phyloP scores from a whole-genome alignment of 352 stramenopile species.

The Phytophthora gonapodyides region DNA sequence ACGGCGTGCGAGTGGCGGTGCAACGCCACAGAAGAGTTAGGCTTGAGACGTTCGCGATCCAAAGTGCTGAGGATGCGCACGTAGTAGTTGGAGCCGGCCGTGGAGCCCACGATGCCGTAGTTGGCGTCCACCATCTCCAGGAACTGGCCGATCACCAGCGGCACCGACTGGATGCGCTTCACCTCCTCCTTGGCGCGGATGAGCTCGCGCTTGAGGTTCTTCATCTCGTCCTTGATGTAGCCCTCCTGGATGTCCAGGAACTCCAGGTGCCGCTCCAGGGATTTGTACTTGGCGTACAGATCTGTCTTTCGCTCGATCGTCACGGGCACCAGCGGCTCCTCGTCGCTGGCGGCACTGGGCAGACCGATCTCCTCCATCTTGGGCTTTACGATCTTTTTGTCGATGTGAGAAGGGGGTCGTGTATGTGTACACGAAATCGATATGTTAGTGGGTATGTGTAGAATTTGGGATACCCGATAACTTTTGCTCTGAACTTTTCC shows the following conservation, averaged over 20 bases:
- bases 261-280: constrained; percentile 78
- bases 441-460: no score
- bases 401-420: no score
- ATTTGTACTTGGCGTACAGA: constrained; percentile 83
- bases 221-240: constrained; percentile 99
- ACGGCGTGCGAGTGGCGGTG: constrained; percentile 99
- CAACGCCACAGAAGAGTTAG: constrained; percentile 98
- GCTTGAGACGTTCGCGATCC: constrained; percentile 98
- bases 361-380: constrained; percentile 73
- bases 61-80: constrained; percentile 99
- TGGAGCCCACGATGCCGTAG: constrained; percentile 98
- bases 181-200: constrained; percentile 99
- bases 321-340: constrained; percentile 60
- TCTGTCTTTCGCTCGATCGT: constrained; percentile 69
- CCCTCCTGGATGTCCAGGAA: constrained; percentile 93
- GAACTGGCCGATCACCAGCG: constrained; percentile 99
- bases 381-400: constrained; percentile 13
- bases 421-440: no score
- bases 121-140: constrained; percentile 99
- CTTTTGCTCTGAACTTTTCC: no score
- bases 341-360: constrained; percentile 37
- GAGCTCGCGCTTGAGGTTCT: constrained; percentile 99
- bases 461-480: no score
- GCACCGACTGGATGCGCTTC: constrained; percentile 99
- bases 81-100: constrained; percentile 99